phyloP scores from a whole-genome alignment of 768 basidiomycete species.

The Hysterangium stoloniferum region DNA sequence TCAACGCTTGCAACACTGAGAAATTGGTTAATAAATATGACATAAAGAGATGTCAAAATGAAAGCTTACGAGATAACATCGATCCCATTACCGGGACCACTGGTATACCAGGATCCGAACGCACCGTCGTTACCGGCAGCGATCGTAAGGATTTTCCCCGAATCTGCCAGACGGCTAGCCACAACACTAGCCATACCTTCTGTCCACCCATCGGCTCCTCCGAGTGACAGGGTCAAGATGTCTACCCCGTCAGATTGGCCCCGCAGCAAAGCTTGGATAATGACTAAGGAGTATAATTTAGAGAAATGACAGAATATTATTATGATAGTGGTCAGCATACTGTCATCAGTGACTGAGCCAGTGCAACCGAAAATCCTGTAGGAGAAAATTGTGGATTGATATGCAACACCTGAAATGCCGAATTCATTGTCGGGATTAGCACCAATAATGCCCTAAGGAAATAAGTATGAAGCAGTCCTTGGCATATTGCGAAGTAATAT shows the following conservation, averaged over 20 bases:
- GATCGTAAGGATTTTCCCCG: constrained; percentile 55
- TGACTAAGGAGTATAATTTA: constrained; percentile 23
- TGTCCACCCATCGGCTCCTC: constrained; percentile 58
- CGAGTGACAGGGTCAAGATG: constrained; percentile 60
- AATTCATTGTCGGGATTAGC: constrained; percentile 51
- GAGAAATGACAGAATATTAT: constrained; percentile 13
- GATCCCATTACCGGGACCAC: constrained; percentile 43
- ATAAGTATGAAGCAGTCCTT: constrained; percentile 15
- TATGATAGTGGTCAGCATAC: constrained; percentile 26
- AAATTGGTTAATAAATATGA: not conserved
- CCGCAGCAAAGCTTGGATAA: constrained; percentile 43
- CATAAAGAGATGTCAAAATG: not conserved
- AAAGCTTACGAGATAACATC: constrained; percentile 42
- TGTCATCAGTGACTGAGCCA: constrained; percentile 42
- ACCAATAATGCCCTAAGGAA: constrained; percentile 49
- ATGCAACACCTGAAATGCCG: constrained; percentile 67
- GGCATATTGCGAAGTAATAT: constrained; percentile 1
- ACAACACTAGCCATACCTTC: constrained; percentile 46
- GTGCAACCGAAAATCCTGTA: constrained; percentile 59
- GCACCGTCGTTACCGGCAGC: constrained; percentile 49
- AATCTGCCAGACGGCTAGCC: constrained; percentile 46
- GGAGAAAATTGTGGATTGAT: constrained; percentile 42
- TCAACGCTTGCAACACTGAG: constrained; percentile 41
- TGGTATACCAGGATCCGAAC: constrained; percentile 56
- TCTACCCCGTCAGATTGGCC: constrained; percentile 48